Conservation (phyloP, 2,329 filamentous ascomycete genomes). For the Trichoderma asperellum region DNA sequence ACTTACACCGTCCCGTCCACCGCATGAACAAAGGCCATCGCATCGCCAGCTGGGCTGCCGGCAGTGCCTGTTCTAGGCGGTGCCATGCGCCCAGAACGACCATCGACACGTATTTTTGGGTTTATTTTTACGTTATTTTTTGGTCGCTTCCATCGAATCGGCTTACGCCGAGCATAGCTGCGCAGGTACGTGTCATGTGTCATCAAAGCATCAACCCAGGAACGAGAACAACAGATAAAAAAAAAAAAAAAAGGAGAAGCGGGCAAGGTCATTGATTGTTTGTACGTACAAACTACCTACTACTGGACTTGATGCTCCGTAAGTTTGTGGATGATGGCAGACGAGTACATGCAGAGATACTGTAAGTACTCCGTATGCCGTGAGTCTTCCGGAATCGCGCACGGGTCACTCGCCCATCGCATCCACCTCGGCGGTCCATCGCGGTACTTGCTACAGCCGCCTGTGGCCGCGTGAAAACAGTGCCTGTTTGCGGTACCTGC, state of each 20-base stretch:
- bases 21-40: not conserved
- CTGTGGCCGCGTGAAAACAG: not conserved
- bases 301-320: not conserved
- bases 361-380: conserved; percentile 1
- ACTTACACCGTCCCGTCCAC: not conserved
- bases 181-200: conserved; percentile 24
- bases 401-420: not conserved
- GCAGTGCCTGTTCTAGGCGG: conserved; percentile 16
- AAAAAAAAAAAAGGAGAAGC: not conserved
- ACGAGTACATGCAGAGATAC: not conserved
- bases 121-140: conserved; percentile 25
- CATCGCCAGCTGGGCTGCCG: not conserved
- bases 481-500: conserved; percentile 1
- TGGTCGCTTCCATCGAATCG: conserved; percentile 12
- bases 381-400: not conserved
- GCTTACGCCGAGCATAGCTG: conserved; percentile 19
- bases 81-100: conserved; percentile 12
- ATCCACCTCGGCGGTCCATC: conserved; percentile 2
- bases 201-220: not conserved
- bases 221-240: not conserved
- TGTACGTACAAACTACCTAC: conserved; percentile 18
- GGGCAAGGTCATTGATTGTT: conserved; percentile 10
- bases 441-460: not conserved
- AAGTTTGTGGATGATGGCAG: not conserved
- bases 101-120: conserved; percentile 15